Evolutionary conservation across 768 basidiomycete species (phyloP), one percentile per base, ranked within the genome.

Genomic region (Rhizopogon vesiculosus): DNA sequence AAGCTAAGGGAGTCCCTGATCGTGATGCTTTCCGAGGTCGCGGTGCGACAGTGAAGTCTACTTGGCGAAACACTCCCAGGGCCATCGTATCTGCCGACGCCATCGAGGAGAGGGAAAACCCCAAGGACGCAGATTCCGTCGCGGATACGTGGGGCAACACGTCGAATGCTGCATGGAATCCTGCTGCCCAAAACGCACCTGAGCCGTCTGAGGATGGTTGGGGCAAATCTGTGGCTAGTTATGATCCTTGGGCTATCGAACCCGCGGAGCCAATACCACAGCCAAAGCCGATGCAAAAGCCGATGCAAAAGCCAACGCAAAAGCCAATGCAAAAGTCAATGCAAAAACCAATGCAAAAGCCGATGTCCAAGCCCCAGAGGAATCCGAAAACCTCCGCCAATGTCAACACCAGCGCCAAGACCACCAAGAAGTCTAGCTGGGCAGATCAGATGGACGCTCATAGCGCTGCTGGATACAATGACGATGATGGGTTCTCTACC

Each of bases 31-130:
- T 68, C 59, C 59, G 66, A 16, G 68, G 69, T 25, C 55, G 66
- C 9, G 68, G 69, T 9, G 69, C 66, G 2, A 64, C 68, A 1
- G 64, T 69, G 46, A 71, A 45, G 59, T 69, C 62, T 1, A 69
- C 64, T 39, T 69, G 68, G 68, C 66, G 66, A 5, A 66, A 68
- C 0, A 39, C 58, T 12, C 66, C 69, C 15, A 64, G 69, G 4
- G 55, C 53, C 13, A 66, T 71, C 28, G 62, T 69, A 3, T 56
- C 68, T 15, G 55, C 63, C 0, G 68, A 61, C 38, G 35, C 55
- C 15, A 61, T 69, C 0, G 69, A 66, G 56, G 44, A 62, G 45
- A 62, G 62, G 29, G 69, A 69, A 7, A 44, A 56, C 18, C 13
- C 46, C 15, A 57, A 61, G 22, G 45, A 35, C 5, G 19, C 46